A percentile compares a stretch with the other conserved stretches of the same genome.
Conservation (phyloP, 345 rosid genomes). For the Xanthoceras sorbifolium region DNA sequence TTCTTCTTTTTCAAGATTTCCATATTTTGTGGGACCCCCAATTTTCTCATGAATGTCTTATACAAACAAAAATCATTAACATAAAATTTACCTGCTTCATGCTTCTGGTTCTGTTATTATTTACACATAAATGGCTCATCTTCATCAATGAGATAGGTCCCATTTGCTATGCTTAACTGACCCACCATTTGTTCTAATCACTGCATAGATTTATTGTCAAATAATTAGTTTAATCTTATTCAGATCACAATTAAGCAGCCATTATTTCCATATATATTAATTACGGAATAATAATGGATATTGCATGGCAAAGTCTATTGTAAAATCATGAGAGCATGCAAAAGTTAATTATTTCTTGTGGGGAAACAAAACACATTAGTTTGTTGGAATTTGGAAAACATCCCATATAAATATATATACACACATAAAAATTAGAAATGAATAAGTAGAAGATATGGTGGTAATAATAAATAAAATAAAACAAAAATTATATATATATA, state of each 20-base stretch:
- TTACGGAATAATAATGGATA: not conserved
- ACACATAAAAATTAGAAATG: conserved; percentile 15
- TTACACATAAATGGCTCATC: conserved; percentile 21
- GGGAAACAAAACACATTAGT: conserved; percentile 16
- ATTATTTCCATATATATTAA: not conserved
- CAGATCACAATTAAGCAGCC: not conserved
- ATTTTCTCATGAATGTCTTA: conserved; percentile 18
- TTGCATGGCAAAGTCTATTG: not conserved
- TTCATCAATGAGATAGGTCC: conserved; percentile 34
- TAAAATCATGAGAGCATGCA: conserved; percentile 12
- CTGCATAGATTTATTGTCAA: conserved; percentile 16
- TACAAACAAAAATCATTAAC: conserved; percentile 25
- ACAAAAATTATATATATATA: conserved; percentile 8
- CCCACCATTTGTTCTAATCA: conserved; percentile 24
- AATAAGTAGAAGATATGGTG: conserved; percentile 15
- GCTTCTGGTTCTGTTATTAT: not conserved
- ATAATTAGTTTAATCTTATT: conserved; percentile 25
- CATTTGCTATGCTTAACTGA: conserved; percentile 21
- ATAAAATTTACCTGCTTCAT: conserved; percentile 11
- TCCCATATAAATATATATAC: not conserved
- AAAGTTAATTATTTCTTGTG: not conserved
- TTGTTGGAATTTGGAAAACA: conserved; percentile 24
- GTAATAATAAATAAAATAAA: too few species aligned
- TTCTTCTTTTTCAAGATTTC: conserved; percentile 40
- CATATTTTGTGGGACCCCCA: conserved; percentile 21